A percentile compares a stretch with the other conserved stretches of the same genome.
phyloP scores from a whole-genome alignment of 2,329 filamentous ascomycete species.

The Colletotrichum cuscutae region DNA sequence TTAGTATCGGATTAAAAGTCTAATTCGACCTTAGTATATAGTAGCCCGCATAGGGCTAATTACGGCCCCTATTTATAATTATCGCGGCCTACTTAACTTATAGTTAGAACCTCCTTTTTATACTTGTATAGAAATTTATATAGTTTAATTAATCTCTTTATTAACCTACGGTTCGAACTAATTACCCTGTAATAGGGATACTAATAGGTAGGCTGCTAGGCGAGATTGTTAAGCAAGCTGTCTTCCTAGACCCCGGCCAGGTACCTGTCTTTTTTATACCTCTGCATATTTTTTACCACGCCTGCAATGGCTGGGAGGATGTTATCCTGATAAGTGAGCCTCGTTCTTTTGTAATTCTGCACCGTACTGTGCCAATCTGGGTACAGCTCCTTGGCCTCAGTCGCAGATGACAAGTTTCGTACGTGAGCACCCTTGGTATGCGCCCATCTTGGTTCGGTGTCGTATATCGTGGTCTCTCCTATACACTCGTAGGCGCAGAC shows the following conservation, averaged over 20 bases:
- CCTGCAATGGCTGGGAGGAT: conserved; percentile 36
- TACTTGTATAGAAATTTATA: no score
- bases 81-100: no score
- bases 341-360: conserved; percentile 23
- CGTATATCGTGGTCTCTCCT: conserved; percentile 17
- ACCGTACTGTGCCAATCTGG: neutral
- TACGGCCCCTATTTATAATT: no score
- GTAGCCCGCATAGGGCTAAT: no score
- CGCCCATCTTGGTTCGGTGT: neutral
- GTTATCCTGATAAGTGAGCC: conserved; percentile 32
- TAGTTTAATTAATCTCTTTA: no score
- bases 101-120: no score
- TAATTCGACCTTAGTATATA: no score
- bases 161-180: no score
- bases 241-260: conserved; percentile 33
- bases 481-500: conserved; percentile 27
- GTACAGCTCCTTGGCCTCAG: neutral
- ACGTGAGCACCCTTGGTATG: neutral
- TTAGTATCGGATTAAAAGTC: no score
- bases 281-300: conserved; percentile 28
- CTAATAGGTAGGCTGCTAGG: conserved; percentile 32
- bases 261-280: conserved; percentile 4
- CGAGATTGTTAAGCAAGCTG: conserved; percentile 20
- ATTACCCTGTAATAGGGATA: no score
- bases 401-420: neutral